Percentiles rank a stretch among this genome's conserved stretches.
These are phyloP conservation scores for Yueomyces sinensis DNA, from an alignment of 805 yeast species.

Conservation along the genomic window DNA sequence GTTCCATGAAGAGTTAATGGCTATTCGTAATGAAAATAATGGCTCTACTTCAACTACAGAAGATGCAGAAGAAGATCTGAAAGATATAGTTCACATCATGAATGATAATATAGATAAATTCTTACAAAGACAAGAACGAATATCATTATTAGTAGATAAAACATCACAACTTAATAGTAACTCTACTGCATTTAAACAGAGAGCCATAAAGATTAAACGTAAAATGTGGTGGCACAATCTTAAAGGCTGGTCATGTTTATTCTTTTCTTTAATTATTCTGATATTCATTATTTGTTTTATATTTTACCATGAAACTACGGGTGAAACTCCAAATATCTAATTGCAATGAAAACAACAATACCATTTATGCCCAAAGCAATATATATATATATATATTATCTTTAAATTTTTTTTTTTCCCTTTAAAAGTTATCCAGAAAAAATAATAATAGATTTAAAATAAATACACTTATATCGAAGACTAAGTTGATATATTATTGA, in stretches of 20 bases:
- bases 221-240: conserved; percentile 59
- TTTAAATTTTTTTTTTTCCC: too few species aligned
- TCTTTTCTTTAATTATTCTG: not conserved
- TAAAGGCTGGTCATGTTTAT: conserved; percentile 11
- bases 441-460: too few species aligned
- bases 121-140: conserved; percentile 66
- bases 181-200: conserved; percentile 55
- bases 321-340: too few species aligned
- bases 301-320: too few species aligned
- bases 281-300: not conserved
- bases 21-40: conserved; percentile 10
- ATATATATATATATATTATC: too few species aligned
- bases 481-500: too few species aligned
- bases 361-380: too few species aligned
- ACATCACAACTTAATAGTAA: conserved; percentile 59
- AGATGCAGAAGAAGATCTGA: conserved; percentile 18
- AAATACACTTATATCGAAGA: too few species aligned
- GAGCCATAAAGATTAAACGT: conserved; percentile 49
- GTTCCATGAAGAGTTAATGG: conserved; percentile 19
- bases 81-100: conserved; percentile 23
- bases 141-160: conserved; percentile 60
- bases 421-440: too few species aligned
- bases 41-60: not conserved
- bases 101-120: conserved; percentile 31
- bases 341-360: too few species aligned